Conservation (phyloP, 1,284 basidiomycete species). For the Bjerkandera adusta region DNA sequence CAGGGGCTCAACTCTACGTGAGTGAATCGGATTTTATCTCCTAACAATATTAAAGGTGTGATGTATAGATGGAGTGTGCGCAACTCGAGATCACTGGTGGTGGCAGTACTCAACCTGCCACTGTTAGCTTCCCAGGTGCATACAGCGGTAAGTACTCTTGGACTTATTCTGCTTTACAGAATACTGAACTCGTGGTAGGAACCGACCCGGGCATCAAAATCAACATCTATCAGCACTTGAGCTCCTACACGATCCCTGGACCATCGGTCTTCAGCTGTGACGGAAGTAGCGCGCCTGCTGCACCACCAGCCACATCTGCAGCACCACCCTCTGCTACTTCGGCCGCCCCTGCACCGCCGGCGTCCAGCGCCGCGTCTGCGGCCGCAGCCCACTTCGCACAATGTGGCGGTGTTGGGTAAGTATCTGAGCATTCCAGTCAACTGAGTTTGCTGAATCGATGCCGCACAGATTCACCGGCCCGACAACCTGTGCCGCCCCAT, state of each 20-base stretch:
- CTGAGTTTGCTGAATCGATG: neutral
- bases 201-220: conserved; percentile 3
- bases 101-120: conserved; percentile 42
- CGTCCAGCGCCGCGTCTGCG: conserved; percentile 3
- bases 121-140: conserved; percentile 50
- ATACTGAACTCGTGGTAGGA: neutral
- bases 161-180: neutral
- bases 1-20: conserved; percentile 49
- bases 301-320: no score
- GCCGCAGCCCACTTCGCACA: conserved; percentile 2
- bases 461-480: conserved; percentile 15
- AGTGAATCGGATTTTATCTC: neutral
- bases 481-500: conserved; percentile 16
- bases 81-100: conserved; percentile 50
- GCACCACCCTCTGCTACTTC: neutral
- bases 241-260: conserved; percentile 13
- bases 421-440: conserved; percentile 2
- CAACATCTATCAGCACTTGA: conserved; percentile 11
- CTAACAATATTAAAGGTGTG: neutral
- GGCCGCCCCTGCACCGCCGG: neutral
- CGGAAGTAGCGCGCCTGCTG: conserved; percentile 3
- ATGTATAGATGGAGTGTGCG: conserved; percentile 46
- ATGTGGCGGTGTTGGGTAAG: conserved; percentile 3
- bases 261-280: conserved; percentile 7
- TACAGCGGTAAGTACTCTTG: conserved; percentile 23